A percentile compares a stretch with the other conserved stretches of the same genome.
Conservation (phyloP, 1,284 basidiomycete genomes). For the Boletellus sp. region DNA sequence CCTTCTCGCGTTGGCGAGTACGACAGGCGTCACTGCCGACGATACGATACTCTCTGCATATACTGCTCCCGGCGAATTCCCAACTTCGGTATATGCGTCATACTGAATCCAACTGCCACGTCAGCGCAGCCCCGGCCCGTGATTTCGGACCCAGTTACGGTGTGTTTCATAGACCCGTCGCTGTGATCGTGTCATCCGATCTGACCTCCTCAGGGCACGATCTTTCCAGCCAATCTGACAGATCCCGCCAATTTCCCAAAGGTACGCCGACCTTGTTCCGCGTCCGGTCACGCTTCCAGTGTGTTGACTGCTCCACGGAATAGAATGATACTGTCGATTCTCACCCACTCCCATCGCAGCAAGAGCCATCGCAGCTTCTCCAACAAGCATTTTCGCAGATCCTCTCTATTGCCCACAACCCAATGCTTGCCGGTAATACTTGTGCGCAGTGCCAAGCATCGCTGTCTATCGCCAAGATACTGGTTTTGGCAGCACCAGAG, state of each 20-base stretch:
- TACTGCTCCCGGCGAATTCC: conserved; percentile 59
- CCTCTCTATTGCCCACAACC: conserved; percentile 45
- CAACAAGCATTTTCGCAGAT: conserved; percentile 51
- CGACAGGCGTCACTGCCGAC: conserved; percentile 10
- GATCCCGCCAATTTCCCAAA: conserved; percentile 55
- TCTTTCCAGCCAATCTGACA: conserved; percentile 55
- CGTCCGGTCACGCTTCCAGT: conserved; percentile 2
- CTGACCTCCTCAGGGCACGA: conserved; percentile 39
- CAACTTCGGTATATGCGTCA: conserved; percentile 53
- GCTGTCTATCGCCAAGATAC: conserved; percentile 60
- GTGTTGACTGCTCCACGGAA: not conserved
- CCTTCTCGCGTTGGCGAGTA: conserved; percentile 11
- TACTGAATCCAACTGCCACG: conserved; percentile 69
- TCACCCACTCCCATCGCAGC: conserved; percentile 55
- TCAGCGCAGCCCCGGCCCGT: conserved; percentile 64
- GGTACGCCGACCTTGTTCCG: conserved; percentile 20
- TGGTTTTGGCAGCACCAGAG: conserved; percentile 58
- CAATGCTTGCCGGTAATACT: conserved; percentile 43
- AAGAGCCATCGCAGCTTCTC: conserved; percentile 44
- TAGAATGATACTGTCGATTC: conserved; percentile 59
- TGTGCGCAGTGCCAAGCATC: conserved; percentile 64
- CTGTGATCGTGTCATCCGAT: conserved; percentile 2
- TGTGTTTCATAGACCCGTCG: conserved; percentile 31
- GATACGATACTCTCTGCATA: conserved; percentile 37
- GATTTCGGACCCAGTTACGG: conserved; percentile 61